phyloP scores from a whole-genome alignment of 1,284 basidiomycete genomes.

The Malassezia pachydermatis region DNA sequence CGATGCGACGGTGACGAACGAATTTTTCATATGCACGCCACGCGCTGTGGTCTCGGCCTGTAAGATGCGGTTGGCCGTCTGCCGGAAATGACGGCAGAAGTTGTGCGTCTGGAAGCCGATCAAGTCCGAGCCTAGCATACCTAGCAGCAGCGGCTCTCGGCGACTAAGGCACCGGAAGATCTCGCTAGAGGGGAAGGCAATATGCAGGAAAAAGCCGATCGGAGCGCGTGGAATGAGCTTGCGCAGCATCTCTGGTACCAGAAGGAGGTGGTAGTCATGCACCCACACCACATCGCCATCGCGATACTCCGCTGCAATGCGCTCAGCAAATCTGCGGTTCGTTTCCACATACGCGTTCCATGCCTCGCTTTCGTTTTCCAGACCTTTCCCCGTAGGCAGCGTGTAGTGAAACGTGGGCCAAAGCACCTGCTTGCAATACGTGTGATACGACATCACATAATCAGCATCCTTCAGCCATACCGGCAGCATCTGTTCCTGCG shows the following conservation, averaged over 20 bases:
- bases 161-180: constrained; percentile 70
- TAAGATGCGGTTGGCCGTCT: constrained; percentile 72
- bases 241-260: constrained; percentile 67
- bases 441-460: constrained; percentile 68
- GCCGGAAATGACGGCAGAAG: constrained; percentile 50
- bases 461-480: constrained; percentile 61
- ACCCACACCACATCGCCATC: constrained; percentile 66
- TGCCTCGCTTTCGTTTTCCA: constrained; percentile 62
- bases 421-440: constrained; percentile 78
- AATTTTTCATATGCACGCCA: constrained; percentile 57
- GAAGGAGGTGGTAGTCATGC: constrained; percentile 62
- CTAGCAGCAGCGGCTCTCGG: constrained; percentile 55
- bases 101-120: constrained; percentile 77
- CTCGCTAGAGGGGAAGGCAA: constrained; percentile 75
- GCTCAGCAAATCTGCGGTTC: constrained; percentile 71
- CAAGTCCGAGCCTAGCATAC: constrained; percentile 64
- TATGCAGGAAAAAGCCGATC: constrained; percentile 80
- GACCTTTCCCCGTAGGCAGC: constrained; percentile 70
- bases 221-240: constrained; percentile 57
- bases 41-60: constrained; percentile 70
- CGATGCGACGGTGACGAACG: constrained; percentile 70
- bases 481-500: constrained; percentile 53
- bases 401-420: constrained; percentile 82
- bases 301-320: constrained; percentile 62
- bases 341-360: constrained; percentile 70